phyloP scores from a whole-genome alignment of 1,139 yeast species.

The Debaryomycetaceae sp. region DNA sequence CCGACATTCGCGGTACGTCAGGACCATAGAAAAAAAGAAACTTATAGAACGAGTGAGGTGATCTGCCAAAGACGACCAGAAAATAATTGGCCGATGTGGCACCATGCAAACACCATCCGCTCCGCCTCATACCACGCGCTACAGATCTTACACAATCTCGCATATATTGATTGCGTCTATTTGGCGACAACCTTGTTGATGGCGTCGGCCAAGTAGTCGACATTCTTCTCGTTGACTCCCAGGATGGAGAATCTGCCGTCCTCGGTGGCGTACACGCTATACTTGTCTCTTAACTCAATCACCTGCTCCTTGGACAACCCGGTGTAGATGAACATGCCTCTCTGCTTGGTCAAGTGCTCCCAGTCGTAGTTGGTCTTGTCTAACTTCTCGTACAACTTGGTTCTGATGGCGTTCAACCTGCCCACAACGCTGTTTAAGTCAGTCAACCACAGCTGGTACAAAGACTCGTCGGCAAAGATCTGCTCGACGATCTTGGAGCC shows the following conservation, averaged over 20 bases:
- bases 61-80: too few relatives aligned
- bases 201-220: conserved; percentile 76
- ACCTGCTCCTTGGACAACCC: conserved; percentile 75
- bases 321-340: conserved; percentile 96
- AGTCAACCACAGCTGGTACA: conserved; percentile 68
- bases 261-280: conserved; percentile 75
- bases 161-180: conserved; percentile 11
- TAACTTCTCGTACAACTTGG: conserved; percentile 53
- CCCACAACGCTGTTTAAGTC: conserved; percentile 77
- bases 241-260: conserved; percentile 94
- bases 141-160: too few relatives aligned
- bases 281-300: conserved; percentile 60
- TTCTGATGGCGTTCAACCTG: conserved; percentile 74
- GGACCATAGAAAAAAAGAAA: too few relatives aligned
- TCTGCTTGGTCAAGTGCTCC: conserved; percentile 83
- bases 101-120: too few relatives aligned
- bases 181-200: conserved; percentile 54
- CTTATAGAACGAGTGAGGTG: too few relatives aligned
- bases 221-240: conserved; percentile 77
- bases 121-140: too few relatives aligned
- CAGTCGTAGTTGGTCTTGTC: conserved; percentile 61
- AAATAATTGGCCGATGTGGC: too few relatives aligned
- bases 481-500: conserved; percentile 85
- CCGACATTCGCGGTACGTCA: too few relatives aligned
- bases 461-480: conserved; percentile 58